Conservation (phyloP, 192 early-diverging fungal species). For the Chytriomyces sp. region DNA sequence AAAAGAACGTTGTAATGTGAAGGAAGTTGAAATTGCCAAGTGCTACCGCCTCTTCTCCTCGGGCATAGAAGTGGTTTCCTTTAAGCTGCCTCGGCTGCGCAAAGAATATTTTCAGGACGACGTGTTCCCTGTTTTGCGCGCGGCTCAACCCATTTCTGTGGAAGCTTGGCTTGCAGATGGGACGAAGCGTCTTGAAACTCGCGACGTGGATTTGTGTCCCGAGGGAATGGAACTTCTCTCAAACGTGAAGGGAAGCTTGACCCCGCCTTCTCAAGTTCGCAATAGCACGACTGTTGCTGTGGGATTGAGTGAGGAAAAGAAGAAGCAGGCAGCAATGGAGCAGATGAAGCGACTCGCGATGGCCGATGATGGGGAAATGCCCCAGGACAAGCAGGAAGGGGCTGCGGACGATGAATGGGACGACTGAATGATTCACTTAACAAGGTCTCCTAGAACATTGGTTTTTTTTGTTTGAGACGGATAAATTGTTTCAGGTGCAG, state of each 20-base stretch:
- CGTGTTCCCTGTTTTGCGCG: constrained; percentile 59
- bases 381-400: constrained; percentile 51
- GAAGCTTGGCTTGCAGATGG: background rate
- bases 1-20: constrained; percentile 67
- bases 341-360: constrained; percentile 42
- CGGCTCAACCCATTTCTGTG: background rate
- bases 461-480: no score
- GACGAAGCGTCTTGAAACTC: background rate
- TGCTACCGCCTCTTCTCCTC: constrained; percentile 69
- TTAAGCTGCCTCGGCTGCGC: constrained; percentile 76
- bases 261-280: background rate
- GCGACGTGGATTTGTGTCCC: constrained; percentile 44
- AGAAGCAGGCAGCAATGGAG: constrained; percentile 42
- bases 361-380: constrained; percentile 36
- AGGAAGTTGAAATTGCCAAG: constrained; percentile 63
- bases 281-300: constrained; percentile 27
- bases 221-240: constrained; percentile 52
- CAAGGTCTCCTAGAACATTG: no score
- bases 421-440: no score
- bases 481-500: no score
- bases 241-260: constrained; percentile 21
- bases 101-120: constrained; percentile 93
- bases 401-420: constrained; percentile 57
- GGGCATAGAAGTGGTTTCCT: constrained; percentile 71
- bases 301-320: constrained; percentile 37